Conservation (phyloP, 2,329 filamentous ascomycete species). For the Microdochium bolleyi region DNA sequence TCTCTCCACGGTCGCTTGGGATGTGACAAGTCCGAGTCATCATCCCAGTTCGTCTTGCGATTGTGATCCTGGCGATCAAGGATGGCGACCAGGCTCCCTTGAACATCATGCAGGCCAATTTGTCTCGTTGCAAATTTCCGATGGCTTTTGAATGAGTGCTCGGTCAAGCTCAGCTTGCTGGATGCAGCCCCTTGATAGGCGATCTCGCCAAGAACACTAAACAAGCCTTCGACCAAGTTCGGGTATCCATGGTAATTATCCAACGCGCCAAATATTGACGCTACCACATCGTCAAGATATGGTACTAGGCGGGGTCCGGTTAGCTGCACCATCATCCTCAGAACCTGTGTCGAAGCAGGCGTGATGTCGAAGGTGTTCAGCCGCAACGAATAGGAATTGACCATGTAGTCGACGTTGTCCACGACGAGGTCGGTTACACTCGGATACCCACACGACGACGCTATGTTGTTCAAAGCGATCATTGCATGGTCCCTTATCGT, state of each 20-base stretch:
- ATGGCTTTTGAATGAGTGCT: conserved; percentile 16
- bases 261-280: conserved; percentile 85
- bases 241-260: conserved; percentile 94
- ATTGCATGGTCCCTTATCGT: conserved; percentile 75
- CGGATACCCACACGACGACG: conserved; percentile 63
- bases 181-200: conserved; percentile 65
- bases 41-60: conserved; percentile 21
- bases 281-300: conserved; percentile 85
- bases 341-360: conserved; percentile 80
- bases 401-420: conserved; percentile 90
- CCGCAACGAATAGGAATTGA: conserved; percentile 83
- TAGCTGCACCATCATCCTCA: conserved; percentile 89
- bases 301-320: conserved; percentile 76
- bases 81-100: conserved; percentile 53
- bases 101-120: conserved; percentile 31
- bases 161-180: not conserved
- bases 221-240: conserved; percentile 75
- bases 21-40: conserved; percentile 21
- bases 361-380: conserved; percentile 90
- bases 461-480: conserved; percentile 72
- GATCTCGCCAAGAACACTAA: conserved; percentile 73
- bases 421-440: conserved; percentile 74
- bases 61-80: conserved; percentile 29
- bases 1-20: conserved; percentile 25
- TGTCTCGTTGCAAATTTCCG: conserved; percentile 26